Evolutionary conservation across 306 rosid species (phyloP).

Genomic region (Citrullus colocynthis): DNA sequence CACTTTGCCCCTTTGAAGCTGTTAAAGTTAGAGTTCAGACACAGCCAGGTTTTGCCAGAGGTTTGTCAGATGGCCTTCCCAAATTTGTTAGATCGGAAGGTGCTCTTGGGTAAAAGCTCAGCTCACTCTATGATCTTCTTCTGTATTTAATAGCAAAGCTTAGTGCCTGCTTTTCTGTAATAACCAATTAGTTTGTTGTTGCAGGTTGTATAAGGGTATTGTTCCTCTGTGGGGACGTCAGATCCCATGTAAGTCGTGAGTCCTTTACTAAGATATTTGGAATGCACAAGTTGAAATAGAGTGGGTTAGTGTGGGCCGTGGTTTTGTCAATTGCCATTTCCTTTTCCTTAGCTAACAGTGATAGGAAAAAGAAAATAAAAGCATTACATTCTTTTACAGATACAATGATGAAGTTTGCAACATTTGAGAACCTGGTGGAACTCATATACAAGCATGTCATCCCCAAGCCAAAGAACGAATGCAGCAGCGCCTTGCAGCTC

Average conservation of each 20-base stretch:
- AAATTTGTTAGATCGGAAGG: conserved; percentile 88
- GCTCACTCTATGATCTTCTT: not conserved
- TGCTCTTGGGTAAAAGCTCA: conserved; percentile 46
- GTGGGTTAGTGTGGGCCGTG: too few relatives aligned
- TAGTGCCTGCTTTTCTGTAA: not conserved
- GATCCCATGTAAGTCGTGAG: conserved; percentile 74
- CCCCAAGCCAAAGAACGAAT: conserved; percentile 71
- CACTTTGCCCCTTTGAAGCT: conserved; percentile 93
- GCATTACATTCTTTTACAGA: conserved; percentile 30
- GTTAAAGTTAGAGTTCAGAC: conserved; percentile 97
- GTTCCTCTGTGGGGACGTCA: conserved; percentile 99
- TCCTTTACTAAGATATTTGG: not conserved
- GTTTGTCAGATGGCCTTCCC: conserved; percentile 79
- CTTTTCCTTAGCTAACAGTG: not conserved
- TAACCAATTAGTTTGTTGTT: conserved; percentile 14
- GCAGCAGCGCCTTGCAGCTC: conserved; percentile 75
- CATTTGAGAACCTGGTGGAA: conserved; percentile 89
- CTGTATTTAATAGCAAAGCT: not conserved
- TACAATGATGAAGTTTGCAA: conserved; percentile 97
- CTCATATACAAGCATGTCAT: conserved; percentile 55
- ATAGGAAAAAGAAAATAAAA: not conserved
- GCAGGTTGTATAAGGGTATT: conserved; percentile 92
- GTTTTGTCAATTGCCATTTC: too few relatives aligned
- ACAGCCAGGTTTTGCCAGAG: conserved; percentile 94
- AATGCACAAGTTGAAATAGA: not conserved